Percentiles rank a stretch among this genome's conserved stretches.
phyloP scores from a whole-genome alignment of 306 rosid genomes.

The Vigna mungo region DNA sequence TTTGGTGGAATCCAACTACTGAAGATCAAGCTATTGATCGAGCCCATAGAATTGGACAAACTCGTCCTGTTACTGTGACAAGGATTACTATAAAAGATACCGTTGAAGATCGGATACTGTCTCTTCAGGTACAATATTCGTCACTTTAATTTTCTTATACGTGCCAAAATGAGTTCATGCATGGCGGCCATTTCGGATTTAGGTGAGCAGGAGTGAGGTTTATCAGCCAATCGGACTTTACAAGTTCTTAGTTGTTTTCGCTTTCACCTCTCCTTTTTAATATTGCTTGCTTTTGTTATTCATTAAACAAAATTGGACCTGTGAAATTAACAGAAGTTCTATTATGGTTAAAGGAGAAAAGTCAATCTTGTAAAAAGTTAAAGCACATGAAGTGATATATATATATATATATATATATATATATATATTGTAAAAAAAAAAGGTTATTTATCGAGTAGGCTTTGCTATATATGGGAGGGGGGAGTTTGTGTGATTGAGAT shows the following conservation, averaged over 20 bases:
- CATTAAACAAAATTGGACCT: background rate
- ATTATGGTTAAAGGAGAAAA: background rate
- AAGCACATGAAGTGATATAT: no score
- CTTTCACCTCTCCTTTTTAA: background rate
- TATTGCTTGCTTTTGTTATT: background rate
- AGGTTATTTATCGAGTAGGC: slow-evolving; percentile 8
- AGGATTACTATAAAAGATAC: slow-evolving; percentile 87
- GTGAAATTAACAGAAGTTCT: background rate
- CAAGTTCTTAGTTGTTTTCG: slow-evolving; percentile 24
- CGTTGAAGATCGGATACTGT: slow-evolving; percentile 93
- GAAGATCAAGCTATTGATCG: slow-evolving; percentile 99
- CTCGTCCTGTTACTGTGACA: slow-evolving; percentile 95
- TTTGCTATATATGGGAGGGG: background rate
- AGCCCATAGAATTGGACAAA: slow-evolving; percentile 98
- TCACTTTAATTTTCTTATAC: slow-evolving; percentile 23
- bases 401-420: no score
- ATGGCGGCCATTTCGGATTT: slow-evolving; percentile 27
- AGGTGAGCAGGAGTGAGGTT: slow-evolving; percentile 31
- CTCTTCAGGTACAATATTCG: slow-evolving; percentile 73
- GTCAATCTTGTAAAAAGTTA: background rate
- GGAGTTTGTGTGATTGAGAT: background rate
- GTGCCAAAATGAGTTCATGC: slow-evolving; percentile 22
- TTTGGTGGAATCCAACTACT: slow-evolving; percentile 99
- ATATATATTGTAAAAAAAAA: no score
- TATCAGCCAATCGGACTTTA: slow-evolving; percentile 21